Conservation (phyloP, 108 stramenopile species). For the Epipyxis sp. region DNA sequence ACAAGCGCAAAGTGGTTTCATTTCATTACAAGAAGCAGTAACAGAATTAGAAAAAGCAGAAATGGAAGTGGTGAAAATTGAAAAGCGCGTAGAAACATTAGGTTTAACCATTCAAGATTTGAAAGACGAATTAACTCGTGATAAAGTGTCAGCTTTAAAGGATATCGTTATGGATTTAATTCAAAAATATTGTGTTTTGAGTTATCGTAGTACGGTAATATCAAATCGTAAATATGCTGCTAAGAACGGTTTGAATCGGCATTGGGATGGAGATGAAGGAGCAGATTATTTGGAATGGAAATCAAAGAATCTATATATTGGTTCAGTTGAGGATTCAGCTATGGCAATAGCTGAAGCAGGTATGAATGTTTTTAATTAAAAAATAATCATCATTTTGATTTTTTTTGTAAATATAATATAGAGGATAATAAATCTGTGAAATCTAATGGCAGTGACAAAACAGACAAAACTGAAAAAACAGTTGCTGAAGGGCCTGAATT, state of each 20-base stretch:
- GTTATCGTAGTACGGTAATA: conserved; percentile 7
- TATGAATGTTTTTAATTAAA: neutral
- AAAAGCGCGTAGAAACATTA: conserved; percentile 9
- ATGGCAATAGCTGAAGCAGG: neutral
- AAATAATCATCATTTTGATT: no score
- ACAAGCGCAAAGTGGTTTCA: neutral
- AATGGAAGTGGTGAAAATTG: neutral
- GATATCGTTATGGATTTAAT: conserved; percentile 13
- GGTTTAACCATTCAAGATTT: neutral
- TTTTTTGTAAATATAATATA: neutral
- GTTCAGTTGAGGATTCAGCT: neutral
- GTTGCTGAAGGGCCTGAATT: neutral
- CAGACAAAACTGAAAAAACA: neutral
- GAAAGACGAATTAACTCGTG: neutral
- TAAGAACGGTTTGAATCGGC: conserved; percentile 37
- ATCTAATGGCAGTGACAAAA: neutral
- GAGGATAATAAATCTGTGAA: neutral
- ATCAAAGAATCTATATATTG: neutral
- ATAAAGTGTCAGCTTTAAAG: neutral
- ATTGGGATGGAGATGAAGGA: conserved; percentile 44
- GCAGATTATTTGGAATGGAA: neutral
- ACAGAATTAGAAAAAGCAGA: neutral
- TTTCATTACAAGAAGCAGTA: neutral
- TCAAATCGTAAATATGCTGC: conserved; percentile 7
- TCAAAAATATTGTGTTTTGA: conserved; percentile 37